Evolutionary conservation across 1,139 yeast species (phyloP).

Genomic region (Pichia sp.): DNA sequence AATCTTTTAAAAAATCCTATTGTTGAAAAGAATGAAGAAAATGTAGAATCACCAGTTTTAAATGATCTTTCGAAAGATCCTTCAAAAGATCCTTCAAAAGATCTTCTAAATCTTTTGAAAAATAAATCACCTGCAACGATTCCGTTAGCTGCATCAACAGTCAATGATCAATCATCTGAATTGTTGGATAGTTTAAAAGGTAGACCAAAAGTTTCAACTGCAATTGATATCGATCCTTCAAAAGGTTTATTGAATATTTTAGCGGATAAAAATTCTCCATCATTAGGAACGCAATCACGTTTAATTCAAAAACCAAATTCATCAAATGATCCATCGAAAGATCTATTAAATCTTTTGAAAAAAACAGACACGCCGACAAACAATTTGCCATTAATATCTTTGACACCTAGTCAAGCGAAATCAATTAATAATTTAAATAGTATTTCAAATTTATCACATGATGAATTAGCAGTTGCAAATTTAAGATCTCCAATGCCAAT

Average conservation of each 20-base stretch:
- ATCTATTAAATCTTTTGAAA: slow-evolving; percentile 15
- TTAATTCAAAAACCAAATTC: neutral
- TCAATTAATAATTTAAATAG: neutral
- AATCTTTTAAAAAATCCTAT: slow-evolving; percentile 4
- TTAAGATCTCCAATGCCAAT: neutral
- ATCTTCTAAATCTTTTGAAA: neutral
- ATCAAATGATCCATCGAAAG: slow-evolving; percentile 7
- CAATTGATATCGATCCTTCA: slow-evolving; percentile 6
- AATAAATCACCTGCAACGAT: neutral
- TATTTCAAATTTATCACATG: neutral
- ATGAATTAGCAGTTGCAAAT: neutral
- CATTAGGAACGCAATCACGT: neutral
- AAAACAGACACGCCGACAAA: neutral
- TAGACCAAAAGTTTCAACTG: neutral
- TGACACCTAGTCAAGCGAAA: neutral
- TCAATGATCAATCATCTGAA: neutral
- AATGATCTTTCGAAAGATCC: neutral
- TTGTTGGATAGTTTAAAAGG: slow-evolving; percentile 10
- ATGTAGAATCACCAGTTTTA: neutral
- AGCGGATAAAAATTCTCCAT: slow-evolving; percentile 1
- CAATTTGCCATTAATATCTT: neutral
- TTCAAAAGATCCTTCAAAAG: neutral
- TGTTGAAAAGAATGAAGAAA: neutral
- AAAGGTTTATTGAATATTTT: slow-evolving; percentile 12
- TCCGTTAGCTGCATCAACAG: neutral